Percentiles rank a stretch among this genome's conserved stretches.
Evolutionary conservation across 352 stramenopile genomes (phyloP).

Genomic region (Pythium aphanidermatum): DNA sequence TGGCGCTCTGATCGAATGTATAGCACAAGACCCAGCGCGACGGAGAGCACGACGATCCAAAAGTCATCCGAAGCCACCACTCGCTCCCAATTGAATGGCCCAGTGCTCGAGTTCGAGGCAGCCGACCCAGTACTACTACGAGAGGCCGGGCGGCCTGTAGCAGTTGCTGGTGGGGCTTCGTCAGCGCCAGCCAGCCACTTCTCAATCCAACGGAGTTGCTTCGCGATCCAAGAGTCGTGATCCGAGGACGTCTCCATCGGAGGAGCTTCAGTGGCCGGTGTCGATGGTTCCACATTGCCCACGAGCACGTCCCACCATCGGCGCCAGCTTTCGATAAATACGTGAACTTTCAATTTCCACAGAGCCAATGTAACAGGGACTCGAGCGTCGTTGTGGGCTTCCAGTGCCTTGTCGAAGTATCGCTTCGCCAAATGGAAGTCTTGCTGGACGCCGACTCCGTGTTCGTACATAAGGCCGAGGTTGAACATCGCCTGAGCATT

Average conservation of each 20-base stretch:
- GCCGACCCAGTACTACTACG: neutral
- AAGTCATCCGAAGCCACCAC: constrained; percentile 62
- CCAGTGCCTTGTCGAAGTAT: constrained; percentile 82
- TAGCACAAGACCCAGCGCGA: constrained; percentile 59
- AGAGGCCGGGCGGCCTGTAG: neutral
- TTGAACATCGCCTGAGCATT: constrained; percentile 92
- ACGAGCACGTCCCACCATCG: constrained; percentile 55
- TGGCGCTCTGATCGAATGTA: constrained; percentile 72
- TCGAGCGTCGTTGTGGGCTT: constrained; percentile 65
- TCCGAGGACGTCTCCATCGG: neutral
- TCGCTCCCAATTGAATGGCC: constrained; percentile 10
- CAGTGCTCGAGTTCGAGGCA: neutral
- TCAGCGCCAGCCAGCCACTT: constrained; percentile 7
- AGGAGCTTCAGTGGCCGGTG: constrained; percentile 8
- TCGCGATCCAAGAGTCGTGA: constrained; percentile 13
- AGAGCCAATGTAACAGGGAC: constrained; percentile 80
- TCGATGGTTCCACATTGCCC: constrained; percentile 28
- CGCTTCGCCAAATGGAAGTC: constrained; percentile 91
- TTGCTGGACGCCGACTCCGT: constrained; percentile 73
- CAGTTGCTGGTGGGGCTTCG: neutral
- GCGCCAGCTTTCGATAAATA: constrained; percentile 44
- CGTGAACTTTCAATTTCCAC: constrained; percentile 72
- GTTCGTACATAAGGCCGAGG: constrained; percentile 84
- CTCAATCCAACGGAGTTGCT: constrained; percentile 14
- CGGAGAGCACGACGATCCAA: constrained; percentile 47